phyloP scores from a whole-genome alignment of 352 stramenopile species.

The Pythium vanterpoolii region DNA sequence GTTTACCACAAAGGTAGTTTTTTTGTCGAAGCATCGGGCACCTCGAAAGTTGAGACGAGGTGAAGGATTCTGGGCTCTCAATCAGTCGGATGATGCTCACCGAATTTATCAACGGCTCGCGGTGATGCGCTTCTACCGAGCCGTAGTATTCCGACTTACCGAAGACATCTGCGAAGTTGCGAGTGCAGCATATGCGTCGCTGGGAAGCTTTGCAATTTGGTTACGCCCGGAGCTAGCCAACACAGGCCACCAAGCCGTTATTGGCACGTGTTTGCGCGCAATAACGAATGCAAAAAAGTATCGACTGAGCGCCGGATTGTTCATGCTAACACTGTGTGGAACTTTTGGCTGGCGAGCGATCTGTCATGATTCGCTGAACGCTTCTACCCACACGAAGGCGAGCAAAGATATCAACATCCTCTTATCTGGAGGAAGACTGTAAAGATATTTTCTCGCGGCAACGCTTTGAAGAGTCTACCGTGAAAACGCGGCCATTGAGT shows the following conservation, averaged over 20 bases:
- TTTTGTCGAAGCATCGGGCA: background rate
- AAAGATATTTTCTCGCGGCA: background rate
- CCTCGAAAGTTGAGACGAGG: background rate
- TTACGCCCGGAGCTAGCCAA: background rate
- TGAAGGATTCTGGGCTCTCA: background rate
- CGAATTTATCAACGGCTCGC: background rate
- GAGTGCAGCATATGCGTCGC: background rate
- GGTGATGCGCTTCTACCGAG: conserved; percentile 3
- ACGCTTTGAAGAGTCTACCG: background rate
- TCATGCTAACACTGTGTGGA: conserved; percentile 4
- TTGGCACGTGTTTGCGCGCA: background rate
- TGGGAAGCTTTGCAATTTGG: background rate
- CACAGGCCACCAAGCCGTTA: background rate
- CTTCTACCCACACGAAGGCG: conserved; percentile 1
- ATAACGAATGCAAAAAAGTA: background rate
- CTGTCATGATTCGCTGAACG: background rate
- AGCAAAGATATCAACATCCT: background rate
- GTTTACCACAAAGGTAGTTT: background rate
- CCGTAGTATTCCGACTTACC: background rate
- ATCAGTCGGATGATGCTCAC: background rate
- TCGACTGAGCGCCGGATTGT: background rate
- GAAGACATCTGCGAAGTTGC: background rate
- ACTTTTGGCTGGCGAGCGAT: background rate
- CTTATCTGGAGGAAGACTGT: background rate
- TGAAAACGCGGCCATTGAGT: background rate